Base-by-base conservation (phyloP, 805 yeast genomes). In the Candida gorgasii region DNA sequence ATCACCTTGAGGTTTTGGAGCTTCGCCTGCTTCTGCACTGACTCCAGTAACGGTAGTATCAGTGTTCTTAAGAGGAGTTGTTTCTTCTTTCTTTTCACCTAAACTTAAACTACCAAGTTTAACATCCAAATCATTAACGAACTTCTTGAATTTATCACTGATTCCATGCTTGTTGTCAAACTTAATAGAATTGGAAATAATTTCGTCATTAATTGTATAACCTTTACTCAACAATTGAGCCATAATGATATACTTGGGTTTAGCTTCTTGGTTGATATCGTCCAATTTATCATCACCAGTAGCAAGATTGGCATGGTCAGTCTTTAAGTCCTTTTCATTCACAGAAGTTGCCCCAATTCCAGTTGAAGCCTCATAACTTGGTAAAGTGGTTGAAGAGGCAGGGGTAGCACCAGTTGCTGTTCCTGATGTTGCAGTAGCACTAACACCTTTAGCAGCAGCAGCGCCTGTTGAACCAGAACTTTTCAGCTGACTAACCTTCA, bases 221-320 rank as follows among this genome's bases (percentile, higher is more conserved):
- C 95, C 95, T n/a, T 80, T 76, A 23, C 88, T 73, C 46, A 86
- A 68, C 53, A 83, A 76, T 62, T 86, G 92, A 1, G 93, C 92
- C 65, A 85, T 67, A 45, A 86, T 80, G 14, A 88, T 79, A 43
- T 80, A 63, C 56, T 84, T 84, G 43, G 95, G 95, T 67, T 86
- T 86, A 46, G 78, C 79, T 55, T 86, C 95, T 64, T 86, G 95
- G 4, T 72, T 62, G 40, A 84, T 76, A 51, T 84, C 88, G 39
- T 66, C 73, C 38, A 62, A 61, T 9, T 49, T 39, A 8, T 43
- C 49, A 40, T 65, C 71, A 8, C 67, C 69, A 4, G 67, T 63
- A 22, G 26, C 36, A 9, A 61, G 54, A 13, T 57, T 28, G 2
- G 23, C 6, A 20, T 30, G 20, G 17, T 39, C 34, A 22, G 34